These are phyloP conservation scores for Komagataella populi DNA, from an alignment of 805 yeast species.

Conservation along the genomic window DNA sequence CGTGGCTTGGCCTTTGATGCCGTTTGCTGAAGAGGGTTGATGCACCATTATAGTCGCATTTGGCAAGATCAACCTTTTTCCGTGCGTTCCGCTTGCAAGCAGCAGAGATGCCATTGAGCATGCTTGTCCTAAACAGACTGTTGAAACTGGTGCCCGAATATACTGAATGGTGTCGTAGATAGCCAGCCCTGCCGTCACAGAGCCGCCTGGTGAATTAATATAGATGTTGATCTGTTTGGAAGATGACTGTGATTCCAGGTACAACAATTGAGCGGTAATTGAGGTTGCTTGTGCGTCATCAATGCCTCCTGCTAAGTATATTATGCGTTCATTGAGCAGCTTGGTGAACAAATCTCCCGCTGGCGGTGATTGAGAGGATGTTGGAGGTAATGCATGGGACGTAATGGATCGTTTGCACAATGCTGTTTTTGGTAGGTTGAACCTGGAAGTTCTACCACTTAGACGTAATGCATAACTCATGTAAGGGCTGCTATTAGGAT, in stretches of 20 bases:
- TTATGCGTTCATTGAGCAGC: conserved; percentile 6
- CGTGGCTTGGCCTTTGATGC: conserved; percentile 16
- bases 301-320: conserved; percentile 7
- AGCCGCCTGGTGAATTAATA: conserved; percentile 20
- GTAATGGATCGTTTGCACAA: conserved; percentile 2
- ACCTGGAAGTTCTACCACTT: neutral
- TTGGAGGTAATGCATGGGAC: neutral
- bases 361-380: neutral
- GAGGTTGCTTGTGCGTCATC: conserved; percentile 7
- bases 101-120: conserved; percentile 20
- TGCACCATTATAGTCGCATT: conserved; percentile 20
- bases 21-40: conserved; percentile 15
- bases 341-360: conserved; percentile 5
- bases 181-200: conserved; percentile 19
- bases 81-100: conserved; percentile 15
- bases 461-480: neutral
- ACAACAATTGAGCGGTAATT: conserved; percentile 9
- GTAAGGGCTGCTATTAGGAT: too few species aligned
- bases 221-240: conserved; percentile 11
- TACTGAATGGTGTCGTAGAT: conserved; percentile 22
- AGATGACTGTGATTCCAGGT: conserved; percentile 11
- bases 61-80: conserved; percentile 16
- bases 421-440: neutral
- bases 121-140: conserved; percentile 20
- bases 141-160: conserved; percentile 16